A percentile compares a stretch with the other conserved stretches of the same genome.
These are phyloP conservation scores for Arbutus unedo DNA, from an alignment of 148 eudicot species.

Conservation along the genomic window DNA sequence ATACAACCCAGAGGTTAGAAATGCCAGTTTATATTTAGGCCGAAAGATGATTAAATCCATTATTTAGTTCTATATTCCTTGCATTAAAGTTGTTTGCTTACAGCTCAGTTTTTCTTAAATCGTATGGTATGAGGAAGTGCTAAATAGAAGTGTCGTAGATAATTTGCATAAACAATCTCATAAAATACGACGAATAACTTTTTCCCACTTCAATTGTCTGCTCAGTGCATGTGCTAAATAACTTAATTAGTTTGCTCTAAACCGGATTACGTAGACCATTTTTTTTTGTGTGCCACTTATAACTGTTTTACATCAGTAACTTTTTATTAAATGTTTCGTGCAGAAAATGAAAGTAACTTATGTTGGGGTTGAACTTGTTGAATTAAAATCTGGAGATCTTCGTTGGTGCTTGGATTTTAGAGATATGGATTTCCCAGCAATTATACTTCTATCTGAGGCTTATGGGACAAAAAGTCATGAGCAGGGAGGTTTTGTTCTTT, in stretches of 20 bases:
- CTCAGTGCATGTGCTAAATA: background rate
- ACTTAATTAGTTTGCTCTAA: background rate
- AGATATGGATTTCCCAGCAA: conserved; percentile 89
- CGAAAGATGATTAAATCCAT: background rate
- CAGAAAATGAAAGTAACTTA: conserved; percentile 91
- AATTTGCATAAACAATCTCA: background rate
- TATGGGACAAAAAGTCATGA: conserved; percentile 72
- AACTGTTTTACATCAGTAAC: conserved; percentile 2
- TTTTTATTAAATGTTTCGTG: conserved; percentile 19
- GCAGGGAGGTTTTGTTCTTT: conserved; percentile 86
- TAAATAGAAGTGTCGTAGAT: background rate
- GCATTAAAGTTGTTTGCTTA: background rate
- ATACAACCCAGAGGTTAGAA: background rate
- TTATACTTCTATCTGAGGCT: conserved; percentile 68
- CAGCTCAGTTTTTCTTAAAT: background rate
- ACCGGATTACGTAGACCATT: background rate
- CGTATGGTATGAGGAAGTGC: background rate
- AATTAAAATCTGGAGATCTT: conserved; percentile 79
- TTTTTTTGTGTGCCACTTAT: background rate
- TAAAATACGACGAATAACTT: background rate
- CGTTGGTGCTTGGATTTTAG: conserved; percentile 98
- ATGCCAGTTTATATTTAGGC: background rate
- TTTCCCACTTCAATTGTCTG: background rate
- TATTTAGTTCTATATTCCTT: background rate
- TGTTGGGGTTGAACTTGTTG: conserved; percentile 84